Percentiles rank a stretch among this genome's conserved stretches.
Evolutionary conservation across 768 basidiomycete species (phyloP).

Genomic region (Pleurotus citrinopileatus): DNA sequence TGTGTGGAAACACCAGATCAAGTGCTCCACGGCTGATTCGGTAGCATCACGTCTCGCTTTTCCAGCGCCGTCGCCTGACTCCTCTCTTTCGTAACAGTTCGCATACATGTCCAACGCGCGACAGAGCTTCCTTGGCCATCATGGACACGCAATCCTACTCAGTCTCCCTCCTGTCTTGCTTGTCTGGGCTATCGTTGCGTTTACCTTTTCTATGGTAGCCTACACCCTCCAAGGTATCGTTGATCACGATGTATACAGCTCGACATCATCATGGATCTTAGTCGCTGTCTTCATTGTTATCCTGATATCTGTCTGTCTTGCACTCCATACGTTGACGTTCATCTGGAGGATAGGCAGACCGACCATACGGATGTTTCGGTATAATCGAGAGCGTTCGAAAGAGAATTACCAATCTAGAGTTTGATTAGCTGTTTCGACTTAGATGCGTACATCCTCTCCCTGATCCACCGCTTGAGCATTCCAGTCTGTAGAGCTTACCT

Average conservation of each 20-base stretch:
- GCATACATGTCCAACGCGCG: conserved; percentile 53
- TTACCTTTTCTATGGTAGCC: conserved; percentile 42
- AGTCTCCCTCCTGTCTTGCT: conserved; percentile 53
- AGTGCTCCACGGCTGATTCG: conserved; percentile 40
- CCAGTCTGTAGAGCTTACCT: neutral
- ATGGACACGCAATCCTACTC: conserved; percentile 48
- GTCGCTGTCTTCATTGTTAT: conserved; percentile 40
- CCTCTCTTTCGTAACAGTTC: conserved; percentile 30
- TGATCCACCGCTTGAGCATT: neutral
- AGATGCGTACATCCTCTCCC: no score
- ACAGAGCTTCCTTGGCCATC: conserved; percentile 38
- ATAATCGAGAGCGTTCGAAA: no score
- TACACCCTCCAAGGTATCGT: conserved; percentile 38
- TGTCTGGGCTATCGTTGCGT: conserved; percentile 47
- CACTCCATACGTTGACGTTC: conserved; percentile 45
- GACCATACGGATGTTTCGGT: neutral
- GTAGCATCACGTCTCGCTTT: conserved; percentile 21
- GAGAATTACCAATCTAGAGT: no score
- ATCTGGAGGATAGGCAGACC: conserved; percentile 40
- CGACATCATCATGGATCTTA: conserved; percentile 36
- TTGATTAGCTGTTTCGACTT: no score
- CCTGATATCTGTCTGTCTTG: conserved; percentile 31
- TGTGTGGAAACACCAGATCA: conserved; percentile 53
- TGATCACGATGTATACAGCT: conserved; percentile 17
- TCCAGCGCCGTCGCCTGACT: neutral